Conservation (phyloP, 192 early-diverging fungal genomes). For the Umbelopsis sp. region DNA sequence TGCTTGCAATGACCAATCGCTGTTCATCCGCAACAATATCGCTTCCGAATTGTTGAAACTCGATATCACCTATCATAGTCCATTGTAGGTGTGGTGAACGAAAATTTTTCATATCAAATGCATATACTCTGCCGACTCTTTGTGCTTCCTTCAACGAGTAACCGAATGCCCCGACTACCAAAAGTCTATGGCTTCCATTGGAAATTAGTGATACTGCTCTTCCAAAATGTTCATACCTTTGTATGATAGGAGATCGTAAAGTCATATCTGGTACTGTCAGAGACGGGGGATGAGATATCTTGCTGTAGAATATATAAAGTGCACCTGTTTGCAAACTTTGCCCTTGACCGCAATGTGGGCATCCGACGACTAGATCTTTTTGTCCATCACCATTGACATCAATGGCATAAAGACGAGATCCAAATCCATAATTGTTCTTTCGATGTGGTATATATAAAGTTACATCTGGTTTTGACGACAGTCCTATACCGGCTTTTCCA, state of each 20-base stretch:
- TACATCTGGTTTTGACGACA: conserved; percentile 50
- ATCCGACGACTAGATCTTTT: conserved; percentile 68
- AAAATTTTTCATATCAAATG: conserved; percentile 21
- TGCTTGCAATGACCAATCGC: conserved; percentile 20
- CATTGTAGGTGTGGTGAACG: neutral
- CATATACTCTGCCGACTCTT: conserved; percentile 37
- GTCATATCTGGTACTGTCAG: neutral
- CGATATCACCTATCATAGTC: conserved; percentile 30
- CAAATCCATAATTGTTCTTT: conserved; percentile 40
- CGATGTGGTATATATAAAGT: conserved; percentile 37
- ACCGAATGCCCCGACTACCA: conserved; percentile 40
- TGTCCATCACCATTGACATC: conserved; percentile 68
- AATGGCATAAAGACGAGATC: conserved; percentile 49
- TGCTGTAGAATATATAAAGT: conserved; percentile 44
- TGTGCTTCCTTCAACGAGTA: conserved; percentile 9
- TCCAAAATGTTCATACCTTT: conserved; percentile 37
- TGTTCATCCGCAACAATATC: conserved; percentile 15
- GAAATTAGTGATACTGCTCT: neutral
- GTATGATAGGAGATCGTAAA: conserved; percentile 12
- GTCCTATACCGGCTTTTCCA: conserved; percentile 53
- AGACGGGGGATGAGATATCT: neutral
- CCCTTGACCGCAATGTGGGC: conserved; percentile 49
- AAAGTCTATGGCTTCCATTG: neutral
- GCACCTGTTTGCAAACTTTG: conserved; percentile 43
- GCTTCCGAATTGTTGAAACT: conserved; percentile 45